Conservation (phyloP, 2,329 filamentous ascomycete species). For the Gaeumannomyces sp. region DNA sequence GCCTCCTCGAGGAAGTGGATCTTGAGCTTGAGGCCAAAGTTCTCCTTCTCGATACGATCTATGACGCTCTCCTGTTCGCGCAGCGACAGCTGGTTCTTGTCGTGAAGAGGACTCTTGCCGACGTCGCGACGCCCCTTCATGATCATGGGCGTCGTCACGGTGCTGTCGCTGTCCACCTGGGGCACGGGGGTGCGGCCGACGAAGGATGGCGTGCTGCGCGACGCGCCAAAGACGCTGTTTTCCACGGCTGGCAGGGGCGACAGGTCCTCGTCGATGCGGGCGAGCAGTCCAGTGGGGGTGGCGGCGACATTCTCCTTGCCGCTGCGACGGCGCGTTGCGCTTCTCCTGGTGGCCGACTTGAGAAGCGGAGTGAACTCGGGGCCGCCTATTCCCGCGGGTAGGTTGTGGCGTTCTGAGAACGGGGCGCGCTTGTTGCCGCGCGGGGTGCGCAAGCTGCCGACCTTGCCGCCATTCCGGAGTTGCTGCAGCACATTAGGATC, state of each 20-base stretch:
- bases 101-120: slow-evolving; percentile 64
- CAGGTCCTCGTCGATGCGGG: slow-evolving; percentile 63
- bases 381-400: slow-evolving; percentile 56
- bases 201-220: slow-evolving; percentile 56
- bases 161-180: slow-evolving; percentile 71
- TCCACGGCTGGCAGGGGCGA: slow-evolving; percentile 70
- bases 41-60: slow-evolving; percentile 95
- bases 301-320: slow-evolving; percentile 57
- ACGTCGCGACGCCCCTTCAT: slow-evolving; percentile 52
- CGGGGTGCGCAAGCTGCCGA: slow-evolving; percentile 65
- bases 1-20: slow-evolving; percentile 95
- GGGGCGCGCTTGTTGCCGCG: slow-evolving; percentile 56
- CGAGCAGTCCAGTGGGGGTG: slow-evolving; percentile 60
- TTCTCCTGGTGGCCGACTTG: slow-evolving; percentile 71
- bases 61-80: slow-evolving; percentile 94
- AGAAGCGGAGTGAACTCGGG: slow-evolving; percentile 92
- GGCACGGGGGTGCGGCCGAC: slow-evolving; percentile 69
- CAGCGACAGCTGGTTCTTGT: slow-evolving; percentile 85
- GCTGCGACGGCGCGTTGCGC: slow-evolving; percentile 49
- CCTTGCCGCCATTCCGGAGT: slow-evolving; percentile 56
- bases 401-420: slow-evolving; percentile 65
- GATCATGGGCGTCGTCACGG: slow-evolving; percentile 74
- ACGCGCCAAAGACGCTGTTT: slow-evolving; percentile 62
- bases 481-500: slow-evolving; percentile 71
- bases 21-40: slow-evolving; percentile 93